These are phyloP conservation scores for Fusarium circinatum DNA, from an alignment of 2,329 filamentous ascomycete species.

Conservation along the genomic window DNA sequence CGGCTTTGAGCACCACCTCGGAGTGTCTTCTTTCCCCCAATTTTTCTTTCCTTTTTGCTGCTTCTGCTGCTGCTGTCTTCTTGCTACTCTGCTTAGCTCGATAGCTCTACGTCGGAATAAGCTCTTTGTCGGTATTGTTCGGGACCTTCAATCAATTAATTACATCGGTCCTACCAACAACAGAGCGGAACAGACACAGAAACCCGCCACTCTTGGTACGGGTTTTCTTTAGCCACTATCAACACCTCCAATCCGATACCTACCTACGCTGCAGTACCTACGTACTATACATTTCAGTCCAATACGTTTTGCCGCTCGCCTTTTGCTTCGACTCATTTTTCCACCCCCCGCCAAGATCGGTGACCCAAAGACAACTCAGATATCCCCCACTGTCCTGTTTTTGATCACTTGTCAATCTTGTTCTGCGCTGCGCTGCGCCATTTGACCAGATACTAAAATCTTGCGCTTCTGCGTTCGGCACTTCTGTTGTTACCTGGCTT, in stretches of 20 bases:
- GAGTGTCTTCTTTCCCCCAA: background rate
- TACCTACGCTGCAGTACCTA: background rate
- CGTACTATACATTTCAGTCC: background rate
- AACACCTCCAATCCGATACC: conserved; percentile 19
- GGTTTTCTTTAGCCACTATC: conserved; percentile 25
- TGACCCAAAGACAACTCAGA: conserved; percentile 28
- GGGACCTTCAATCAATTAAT: background rate
- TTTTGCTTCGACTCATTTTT: conserved; percentile 33
- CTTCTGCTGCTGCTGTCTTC: background rate
- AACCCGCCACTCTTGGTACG: conserved; percentile 23
- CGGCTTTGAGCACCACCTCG: background rate
- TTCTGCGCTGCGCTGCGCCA: conserved; percentile 19
- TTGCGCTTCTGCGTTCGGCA: conserved; percentile 21
- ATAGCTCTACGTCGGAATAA: conserved; percentile 19
- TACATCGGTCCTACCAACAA: conserved; percentile 16
- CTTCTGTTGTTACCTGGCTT: conserved; percentile 28
- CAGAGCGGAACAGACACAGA: conserved; percentile 1
- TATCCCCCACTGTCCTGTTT: conserved; percentile 33
- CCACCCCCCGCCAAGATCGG: conserved; percentile 34
- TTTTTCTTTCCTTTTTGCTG: background rate
- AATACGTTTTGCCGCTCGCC: conserved; percentile 9
- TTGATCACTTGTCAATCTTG: conserved; percentile 23
- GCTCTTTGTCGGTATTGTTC: conserved; percentile 14
- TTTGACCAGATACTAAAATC: conserved; percentile 7
- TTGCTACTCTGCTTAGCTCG: background rate